Percentiles rank a stretch among this genome's conserved stretches.
Conservation (phyloP, 2,329 filamentous ascomycete species). For the Aspergillus intermedius region DNA sequence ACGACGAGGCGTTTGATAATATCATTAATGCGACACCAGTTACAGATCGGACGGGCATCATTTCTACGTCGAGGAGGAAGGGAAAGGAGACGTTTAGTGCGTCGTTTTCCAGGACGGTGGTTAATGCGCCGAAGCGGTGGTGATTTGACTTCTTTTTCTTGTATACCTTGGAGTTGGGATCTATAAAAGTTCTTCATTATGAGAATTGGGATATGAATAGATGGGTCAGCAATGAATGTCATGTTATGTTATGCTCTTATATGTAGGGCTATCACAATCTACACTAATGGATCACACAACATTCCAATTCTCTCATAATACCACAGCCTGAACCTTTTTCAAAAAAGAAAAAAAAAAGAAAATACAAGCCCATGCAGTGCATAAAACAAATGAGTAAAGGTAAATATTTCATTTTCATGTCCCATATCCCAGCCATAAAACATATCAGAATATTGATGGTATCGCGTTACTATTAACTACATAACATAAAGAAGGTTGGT, state of each 20-base stretch:
- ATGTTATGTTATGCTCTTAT: too few species aligned
- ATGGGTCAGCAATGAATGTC: too few species aligned
- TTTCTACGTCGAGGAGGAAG: constrained; percentile 53
- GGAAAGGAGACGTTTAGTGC: constrained; percentile 44
- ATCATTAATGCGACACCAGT: constrained; percentile 88
- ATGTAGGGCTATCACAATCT: too few species aligned
- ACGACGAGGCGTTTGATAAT: constrained; percentile 75
- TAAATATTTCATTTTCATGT: not conserved
- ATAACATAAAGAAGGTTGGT: constrained; percentile 62
- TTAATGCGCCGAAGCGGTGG: constrained; percentile 45
- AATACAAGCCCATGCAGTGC: too few species aligned
- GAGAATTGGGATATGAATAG: too few species aligned
- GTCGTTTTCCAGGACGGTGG: constrained; percentile 44
- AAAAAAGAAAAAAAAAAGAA: too few species aligned
- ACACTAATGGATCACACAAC: too few species aligned
- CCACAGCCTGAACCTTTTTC: too few species aligned
- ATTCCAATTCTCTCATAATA: too few species aligned
- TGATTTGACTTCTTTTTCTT: constrained; percentile 8
- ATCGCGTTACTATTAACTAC: constrained; percentile 35
- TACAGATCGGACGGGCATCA: constrained; percentile 74
- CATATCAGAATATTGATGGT: not conserved
- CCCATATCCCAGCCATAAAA: not conserved
- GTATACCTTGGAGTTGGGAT: too few species aligned
- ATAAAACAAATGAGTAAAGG: too few species aligned
- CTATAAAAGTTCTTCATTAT: too few species aligned